Percentiles rank a stretch among this genome's conserved stretches.
phyloP scores from a whole-genome alignment of 805 yeast species.

The Metschnikowia anglica region DNA sequence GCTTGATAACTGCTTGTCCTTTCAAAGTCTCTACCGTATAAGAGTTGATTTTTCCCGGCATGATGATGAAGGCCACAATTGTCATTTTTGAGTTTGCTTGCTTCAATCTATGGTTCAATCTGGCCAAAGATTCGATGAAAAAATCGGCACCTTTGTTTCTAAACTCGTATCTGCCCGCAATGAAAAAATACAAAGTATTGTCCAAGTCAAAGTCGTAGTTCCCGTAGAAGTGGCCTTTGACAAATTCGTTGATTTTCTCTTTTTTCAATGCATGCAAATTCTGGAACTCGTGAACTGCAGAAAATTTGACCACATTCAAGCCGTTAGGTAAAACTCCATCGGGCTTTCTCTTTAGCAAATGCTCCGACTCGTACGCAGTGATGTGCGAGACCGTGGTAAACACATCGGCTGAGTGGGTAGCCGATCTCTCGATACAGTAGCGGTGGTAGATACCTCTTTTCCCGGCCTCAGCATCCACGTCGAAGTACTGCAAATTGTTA shows the following conservation, averaged over 20 bases:
- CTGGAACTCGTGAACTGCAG: conserved; percentile 97
- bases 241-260: conserved; percentile 89
- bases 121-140: conserved; percentile 87
- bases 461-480: conserved; percentile 97
- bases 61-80: conserved; percentile 93
- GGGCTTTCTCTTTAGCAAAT: conserved; percentile 89
- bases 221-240: conserved; percentile 97
- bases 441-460: conserved; percentile 96
- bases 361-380: conserved; percentile 95
- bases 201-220: conserved; percentile 92
- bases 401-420: conserved; percentile 94
- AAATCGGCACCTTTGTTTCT: conserved; percentile 96
- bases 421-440: conserved; percentile 94
- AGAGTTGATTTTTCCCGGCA: conserved; percentile 95
- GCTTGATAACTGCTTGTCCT: conserved; percentile 94
- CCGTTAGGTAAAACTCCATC: conserved; percentile 98
- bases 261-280: conserved; percentile 90
- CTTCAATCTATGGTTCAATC: conserved; percentile 85
- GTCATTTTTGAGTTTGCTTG: conserved; percentile 81
- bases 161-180: conserved; percentile 96
- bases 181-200: conserved; percentile 90
- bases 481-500: conserved; percentile 83
- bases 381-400: conserved; percentile 97
- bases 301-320: conserved; percentile 89
- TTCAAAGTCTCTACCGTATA: conserved; percentile 93